Conservation (phyloP, 169 alveolate genomes). For the Perkinsus marinus region DNA sequence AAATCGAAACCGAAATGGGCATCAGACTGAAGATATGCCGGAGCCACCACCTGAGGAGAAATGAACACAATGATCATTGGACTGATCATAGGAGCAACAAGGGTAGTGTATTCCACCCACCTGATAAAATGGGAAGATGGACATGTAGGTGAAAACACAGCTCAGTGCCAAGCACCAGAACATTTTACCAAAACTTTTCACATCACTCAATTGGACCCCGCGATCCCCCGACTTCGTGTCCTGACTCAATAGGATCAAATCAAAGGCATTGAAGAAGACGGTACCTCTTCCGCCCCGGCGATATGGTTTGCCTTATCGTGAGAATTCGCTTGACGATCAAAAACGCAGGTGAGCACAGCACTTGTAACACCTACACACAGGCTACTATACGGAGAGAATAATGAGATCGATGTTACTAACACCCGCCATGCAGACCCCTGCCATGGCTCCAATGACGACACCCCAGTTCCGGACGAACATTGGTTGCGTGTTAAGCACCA, state of each 20-base stretch:
- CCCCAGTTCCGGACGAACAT: background rate
- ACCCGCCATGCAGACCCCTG: background rate
- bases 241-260: background rate
- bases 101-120: too few species aligned
- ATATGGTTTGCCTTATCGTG: background rate
- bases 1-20: background rate
- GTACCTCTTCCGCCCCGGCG: background rate
- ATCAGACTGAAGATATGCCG: background rate
- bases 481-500: conserved; percentile 34
- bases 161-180: background rate
- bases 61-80: background rate
- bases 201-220: background rate
- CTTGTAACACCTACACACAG: background rate
- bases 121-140: conserved; percentile 3
- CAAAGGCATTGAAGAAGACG: background rate
- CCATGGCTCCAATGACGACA: background rate
- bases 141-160: conserved; percentile 1
- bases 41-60: background rate
- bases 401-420: background rate
- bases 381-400: background rate
- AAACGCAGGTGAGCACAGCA: background rate
- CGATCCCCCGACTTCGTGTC: background rate
- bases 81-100: too few species aligned
- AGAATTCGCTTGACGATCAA: background rate
- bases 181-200: background rate